Conservation (phyloP, 2,329 filamentous ascomycete genomes). For the Lizonia empirigonia region DNA sequence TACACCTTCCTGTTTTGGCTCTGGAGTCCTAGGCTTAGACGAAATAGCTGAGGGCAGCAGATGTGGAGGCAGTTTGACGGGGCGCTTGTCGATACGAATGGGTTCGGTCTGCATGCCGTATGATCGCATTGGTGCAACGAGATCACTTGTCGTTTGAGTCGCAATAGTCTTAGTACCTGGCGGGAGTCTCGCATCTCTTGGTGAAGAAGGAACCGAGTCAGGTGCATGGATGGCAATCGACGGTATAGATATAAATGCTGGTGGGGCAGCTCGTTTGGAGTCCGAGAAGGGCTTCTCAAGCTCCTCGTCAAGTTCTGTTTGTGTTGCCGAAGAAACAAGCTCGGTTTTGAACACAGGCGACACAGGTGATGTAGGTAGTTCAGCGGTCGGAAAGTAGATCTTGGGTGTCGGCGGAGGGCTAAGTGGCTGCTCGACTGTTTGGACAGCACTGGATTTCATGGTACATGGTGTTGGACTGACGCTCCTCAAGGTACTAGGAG, state of each 20-base stretch:
- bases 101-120: constrained; percentile 84
- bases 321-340: constrained; percentile 65
- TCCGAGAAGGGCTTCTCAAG: constrained; percentile 36
- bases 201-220: constrained; percentile 76
- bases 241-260: constrained; percentile 65
- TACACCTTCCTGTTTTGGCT: constrained; percentile 23
- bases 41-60: constrained; percentile 78
- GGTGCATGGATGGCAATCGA: constrained; percentile 93
- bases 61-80: constrained; percentile 75
- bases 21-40: constrained; percentile 55
- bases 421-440: constrained; percentile 66
- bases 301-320: constrained; percentile 56
- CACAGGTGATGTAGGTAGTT: constrained; percentile 50
- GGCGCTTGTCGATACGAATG: constrained; percentile 80
- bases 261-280: constrained; percentile 35
- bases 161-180: constrained; percentile 80
- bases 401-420: constrained; percentile 71
- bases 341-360: constrained; percentile 43
- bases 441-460: constrained; percentile 70
- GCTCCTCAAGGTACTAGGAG: constrained; percentile 19
- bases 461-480: constrained; percentile 23
- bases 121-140: constrained; percentile 56
- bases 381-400: constrained; percentile 31
- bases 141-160: constrained; percentile 72
- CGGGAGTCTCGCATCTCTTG: constrained; percentile 76